Evolutionary conservation across 495 filamentous ascomycete genomes (phyloP).

Genomic region (Trichocladium antarcticum): DNA sequence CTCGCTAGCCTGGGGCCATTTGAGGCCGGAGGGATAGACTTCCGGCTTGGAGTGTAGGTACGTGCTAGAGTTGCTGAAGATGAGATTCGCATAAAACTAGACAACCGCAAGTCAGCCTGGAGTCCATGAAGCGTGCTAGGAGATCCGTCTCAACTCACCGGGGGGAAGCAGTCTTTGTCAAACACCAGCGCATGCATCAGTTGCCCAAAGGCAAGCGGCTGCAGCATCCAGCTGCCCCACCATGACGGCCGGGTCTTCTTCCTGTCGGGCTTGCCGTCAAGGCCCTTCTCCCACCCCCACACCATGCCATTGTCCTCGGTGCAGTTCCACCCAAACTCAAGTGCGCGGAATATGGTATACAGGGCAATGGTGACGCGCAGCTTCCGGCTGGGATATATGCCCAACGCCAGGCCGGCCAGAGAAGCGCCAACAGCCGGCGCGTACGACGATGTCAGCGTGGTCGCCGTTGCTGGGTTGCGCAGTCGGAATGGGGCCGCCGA

Average conservation of each 20-base stretch:
- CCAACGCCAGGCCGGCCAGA: constrained; percentile 69
- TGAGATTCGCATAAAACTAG: constrained; percentile 56
- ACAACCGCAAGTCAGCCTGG: background rate
- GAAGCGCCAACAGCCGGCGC: constrained; percentile 83
- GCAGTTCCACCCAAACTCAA: constrained; percentile 80
- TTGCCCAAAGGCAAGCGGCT: constrained; percentile 85
- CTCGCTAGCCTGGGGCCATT: constrained; percentile 66
- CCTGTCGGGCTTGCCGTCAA: constrained; percentile 26
- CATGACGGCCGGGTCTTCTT: constrained; percentile 54
- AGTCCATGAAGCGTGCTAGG: background rate
- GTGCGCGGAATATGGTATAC: constrained; percentile 61
- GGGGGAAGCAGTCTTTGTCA: constrained; percentile 78
- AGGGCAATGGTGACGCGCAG: constrained; percentile 69
- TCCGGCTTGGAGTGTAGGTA: constrained; percentile 69
- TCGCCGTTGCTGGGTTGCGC: constrained; percentile 66
- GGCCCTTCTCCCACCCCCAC: constrained; percentile 41
- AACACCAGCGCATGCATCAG: constrained; percentile 86
- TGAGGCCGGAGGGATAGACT: constrained; percentile 50
- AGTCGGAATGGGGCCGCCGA: constrained; percentile 64
- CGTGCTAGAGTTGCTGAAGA: constrained; percentile 59
- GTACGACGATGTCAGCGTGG: constrained; percentile 64
- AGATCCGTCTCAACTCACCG: constrained; percentile 13
- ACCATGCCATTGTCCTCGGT: constrained; percentile 72
- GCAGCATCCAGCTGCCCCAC: constrained; percentile 95
- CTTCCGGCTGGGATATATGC: constrained; percentile 66